Percentiles rank a stretch among this genome's conserved stretches.
These are phyloP conservation scores for Plantago major DNA, from an alignment of 257 asterid genomes.

Conservation along the genomic window DNA sequence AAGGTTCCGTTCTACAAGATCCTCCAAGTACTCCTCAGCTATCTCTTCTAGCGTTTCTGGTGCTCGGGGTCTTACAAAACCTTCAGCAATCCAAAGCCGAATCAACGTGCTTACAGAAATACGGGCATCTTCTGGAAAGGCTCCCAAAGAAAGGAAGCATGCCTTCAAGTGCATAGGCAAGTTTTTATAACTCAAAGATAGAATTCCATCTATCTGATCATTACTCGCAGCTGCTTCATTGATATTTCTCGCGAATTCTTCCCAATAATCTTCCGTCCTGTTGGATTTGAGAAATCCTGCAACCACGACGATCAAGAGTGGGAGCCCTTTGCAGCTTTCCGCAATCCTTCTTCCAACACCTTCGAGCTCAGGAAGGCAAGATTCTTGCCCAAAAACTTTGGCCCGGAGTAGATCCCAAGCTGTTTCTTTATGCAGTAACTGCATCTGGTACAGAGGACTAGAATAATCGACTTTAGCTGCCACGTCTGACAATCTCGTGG, in stretches of 20 bases:
- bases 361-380: not conserved
- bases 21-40: conserved; percentile 10
- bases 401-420: not conserved
- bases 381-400: not conserved
- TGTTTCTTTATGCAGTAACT: not conserved
- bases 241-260: not conserved
- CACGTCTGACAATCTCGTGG: not conserved
- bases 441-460: not conserved
- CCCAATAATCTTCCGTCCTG: conserved; percentile 13
- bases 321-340: not conserved
- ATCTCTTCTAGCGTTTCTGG: not conserved
- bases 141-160: conserved; percentile 26
- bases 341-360: not conserved
- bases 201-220: conserved; percentile 6
- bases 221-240: conserved; percentile 3
- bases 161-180: conserved; percentile 19
- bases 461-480: not conserved
- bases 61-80: conserved; percentile 13
- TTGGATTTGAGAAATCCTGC: conserved; percentile 8
- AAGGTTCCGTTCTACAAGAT: conserved; percentile 19
- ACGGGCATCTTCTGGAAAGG: conserved; percentile 14
- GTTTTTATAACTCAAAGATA: conserved; percentile 21
- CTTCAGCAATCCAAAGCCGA: conserved; percentile 18
- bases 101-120: conserved; percentile 8
- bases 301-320: conserved; percentile 8